Evolutionary conservation across 2,329 filamentous ascomycete species (phyloP), one percentile per base, ranked within the genome.

Genomic region (Pestalotiopsis sp.): DNA sequence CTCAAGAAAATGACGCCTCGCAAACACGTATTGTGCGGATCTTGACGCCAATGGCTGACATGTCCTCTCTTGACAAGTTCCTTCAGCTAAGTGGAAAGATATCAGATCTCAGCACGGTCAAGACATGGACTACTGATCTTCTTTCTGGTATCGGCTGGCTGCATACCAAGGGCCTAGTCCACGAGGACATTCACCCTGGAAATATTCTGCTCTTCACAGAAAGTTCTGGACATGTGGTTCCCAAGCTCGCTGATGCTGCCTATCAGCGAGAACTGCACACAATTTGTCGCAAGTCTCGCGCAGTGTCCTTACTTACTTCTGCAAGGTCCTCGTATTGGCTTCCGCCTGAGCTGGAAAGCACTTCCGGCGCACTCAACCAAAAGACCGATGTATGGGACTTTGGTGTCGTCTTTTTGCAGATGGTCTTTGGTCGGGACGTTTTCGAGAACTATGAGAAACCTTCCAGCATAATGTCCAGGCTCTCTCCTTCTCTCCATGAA

Each of bases 321-420:
- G 89, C 92, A 17, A 92, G 91, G 73, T 94, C 93, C 17, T 90
- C 92, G 1, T 93, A 94, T 72, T 97, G 95, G 95, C 81, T 92
- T 6, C 90, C 95, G 1, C 92, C 94, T 1, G 94, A 97, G 80
- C 86, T 94, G 65, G 87, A 88, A 38, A 87, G 83, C 61, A 86
- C 84, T 1, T 88, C 86, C 69, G 91, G 87, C 36, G 86, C 86
- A 38, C 84, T 91, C 81, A 90, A 87, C 1, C 87, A 88, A 75
- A 97, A 97, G 78, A 93, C 94, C 0, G 96, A 98, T 78, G 89
- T 98, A 9, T 99, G 96, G 96, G 93, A 98, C 73, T 90, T 99
- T 75, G 96, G 96, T 4, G 89, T 98, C 38, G 88, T 98, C 4
- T 93, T 98, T 74, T 80, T 97, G 52, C 95, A 99, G 78, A 98